Evolutionary conservation across 2,329 filamentous ascomycete genomes (phyloP).

Genomic region (Calonectria crousiana): DNA sequence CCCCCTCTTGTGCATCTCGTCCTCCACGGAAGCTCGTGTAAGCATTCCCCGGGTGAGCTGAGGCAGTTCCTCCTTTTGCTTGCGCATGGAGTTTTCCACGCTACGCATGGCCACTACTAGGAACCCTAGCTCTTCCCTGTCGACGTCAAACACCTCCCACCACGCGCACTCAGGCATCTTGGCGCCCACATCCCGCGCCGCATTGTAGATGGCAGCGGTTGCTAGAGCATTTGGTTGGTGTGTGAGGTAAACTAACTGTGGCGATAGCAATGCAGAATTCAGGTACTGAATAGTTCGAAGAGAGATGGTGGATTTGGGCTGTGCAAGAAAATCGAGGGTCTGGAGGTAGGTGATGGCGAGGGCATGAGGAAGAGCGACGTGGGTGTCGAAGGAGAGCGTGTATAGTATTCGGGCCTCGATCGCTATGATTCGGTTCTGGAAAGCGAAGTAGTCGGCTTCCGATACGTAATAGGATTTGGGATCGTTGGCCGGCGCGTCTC

Average conservation of each 20-base stretch:
- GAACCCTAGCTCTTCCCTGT: slow-evolving; percentile 94
- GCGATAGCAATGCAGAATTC: slow-evolving; percentile 87
- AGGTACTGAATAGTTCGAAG: slow-evolving; percentile 79
- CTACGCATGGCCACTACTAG: slow-evolving; percentile 88
- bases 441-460: slow-evolving; percentile 77
- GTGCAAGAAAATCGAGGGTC: slow-evolving; percentile 77
- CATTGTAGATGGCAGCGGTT: slow-evolving; percentile 90
- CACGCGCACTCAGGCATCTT: slow-evolving; percentile 88
- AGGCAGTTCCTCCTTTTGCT: slow-evolving; percentile 69
- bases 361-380: slow-evolving; percentile 87
- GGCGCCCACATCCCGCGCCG: slow-evolving; percentile 79
- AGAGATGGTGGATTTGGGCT: slow-evolving; percentile 66
- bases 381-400: slow-evolving; percentile 83
- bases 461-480: slow-evolving; percentile 75
- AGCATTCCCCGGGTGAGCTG: slow-evolving; percentile 64
- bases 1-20: slow-evolving; percentile 69
- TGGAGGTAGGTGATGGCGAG: slow-evolving; percentile 94
- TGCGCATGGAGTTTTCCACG: slow-evolving; percentile 75
- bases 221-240: slow-evolving; percentile 90
- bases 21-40: slow-evolving; percentile 68
- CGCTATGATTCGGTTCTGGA: slow-evolving; percentile 74
- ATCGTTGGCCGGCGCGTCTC: slow-evolving; percentile 51
- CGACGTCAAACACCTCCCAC: slow-evolving; percentile 99
- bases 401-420: slow-evolving; percentile 83
- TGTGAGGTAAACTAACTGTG: slow-evolving; percentile 90